phyloP scores from a whole-genome alignment of 2,329 filamentous ascomycete species.

The Aspergillus sp. region DNA sequence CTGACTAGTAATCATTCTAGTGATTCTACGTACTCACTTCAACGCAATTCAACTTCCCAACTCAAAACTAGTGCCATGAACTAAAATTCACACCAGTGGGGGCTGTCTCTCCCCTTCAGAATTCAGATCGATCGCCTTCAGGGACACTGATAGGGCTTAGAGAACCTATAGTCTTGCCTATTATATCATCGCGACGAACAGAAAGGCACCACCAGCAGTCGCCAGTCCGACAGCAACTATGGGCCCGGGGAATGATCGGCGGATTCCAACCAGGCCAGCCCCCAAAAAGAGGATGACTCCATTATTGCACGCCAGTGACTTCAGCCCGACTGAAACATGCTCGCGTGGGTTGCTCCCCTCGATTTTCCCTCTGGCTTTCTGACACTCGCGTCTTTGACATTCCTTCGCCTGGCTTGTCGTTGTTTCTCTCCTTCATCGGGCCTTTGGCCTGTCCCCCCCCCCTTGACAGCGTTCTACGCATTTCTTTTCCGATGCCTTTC shows the following conservation, averaged over 20 bases:
- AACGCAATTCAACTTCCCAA: background rate
- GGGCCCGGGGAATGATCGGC: slow-evolving; percentile 5
- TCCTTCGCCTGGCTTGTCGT: slow-evolving; percentile 3
- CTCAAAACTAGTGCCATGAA: background rate
- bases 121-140: background rate
- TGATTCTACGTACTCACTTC: too few relatives aligned
- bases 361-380: background rate
- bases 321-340: background rate
- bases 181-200: background rate
- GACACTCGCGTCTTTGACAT: slow-evolving; percentile 6
- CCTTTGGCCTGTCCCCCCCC: background rate
- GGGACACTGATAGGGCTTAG: background rate
- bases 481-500: background rate
- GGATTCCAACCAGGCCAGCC: background rate
- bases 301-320: background rate
- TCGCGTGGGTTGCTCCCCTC: slow-evolving; percentile 1
- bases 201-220: background rate
- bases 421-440: background rate
- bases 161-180: background rate
- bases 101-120: background rate
- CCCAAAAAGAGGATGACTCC: background rate
- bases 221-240: slow-evolving; percentile 8
- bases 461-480: background rate
- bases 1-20: too few relatives aligned
- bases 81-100: background rate